Conservation (phyloP, 345 rosid species). For the Corymbia maculata region DNA sequence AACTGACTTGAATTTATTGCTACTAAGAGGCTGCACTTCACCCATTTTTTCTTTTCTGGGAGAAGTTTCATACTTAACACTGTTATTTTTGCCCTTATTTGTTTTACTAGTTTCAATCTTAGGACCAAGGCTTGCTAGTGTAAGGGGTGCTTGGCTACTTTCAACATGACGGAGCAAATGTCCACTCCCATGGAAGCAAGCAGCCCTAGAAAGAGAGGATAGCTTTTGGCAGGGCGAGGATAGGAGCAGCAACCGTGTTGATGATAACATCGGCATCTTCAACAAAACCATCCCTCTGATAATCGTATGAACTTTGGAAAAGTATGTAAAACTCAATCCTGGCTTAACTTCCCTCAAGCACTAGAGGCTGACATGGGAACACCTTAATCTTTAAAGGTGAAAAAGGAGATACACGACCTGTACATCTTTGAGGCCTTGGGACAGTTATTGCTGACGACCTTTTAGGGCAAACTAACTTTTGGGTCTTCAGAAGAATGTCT, state of each 20-base stretch:
- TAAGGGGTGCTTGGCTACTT: slow-evolving; percentile 36
- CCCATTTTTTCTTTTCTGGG: neutral
- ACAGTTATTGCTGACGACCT: neutral
- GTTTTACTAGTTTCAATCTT: slow-evolving; percentile 18
- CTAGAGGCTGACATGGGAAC: neutral
- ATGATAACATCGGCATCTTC: slow-evolving; percentile 39
- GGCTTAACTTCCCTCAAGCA: neutral
- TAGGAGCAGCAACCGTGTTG: slow-evolving; percentile 57
- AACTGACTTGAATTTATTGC: slow-evolving; percentile 18
- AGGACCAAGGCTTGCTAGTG: slow-evolving; percentile 54
- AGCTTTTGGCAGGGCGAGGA: slow-evolving; percentile 36
- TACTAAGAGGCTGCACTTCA: slow-evolving; percentile 4
- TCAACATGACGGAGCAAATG: slow-evolving; percentile 33
- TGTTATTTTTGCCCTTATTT: slow-evolving; percentile 8
- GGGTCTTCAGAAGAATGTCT: neutral
- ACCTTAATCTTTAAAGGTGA: neutral
- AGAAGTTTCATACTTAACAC: slow-evolving; percentile 5
- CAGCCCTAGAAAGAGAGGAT: slow-evolving; percentile 23
- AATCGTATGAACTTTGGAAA: neutral
- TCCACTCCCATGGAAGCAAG: slow-evolving; percentile 19
- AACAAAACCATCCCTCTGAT: neutral
- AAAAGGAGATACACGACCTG: neutral
- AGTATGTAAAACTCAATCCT: neutral
- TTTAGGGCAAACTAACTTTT: neutral
- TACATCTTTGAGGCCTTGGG: neutral